Evolutionary conservation across 495 filamentous ascomycete genomes (phyloP).

Genomic region (Xylaria flabelliformis): DNA sequence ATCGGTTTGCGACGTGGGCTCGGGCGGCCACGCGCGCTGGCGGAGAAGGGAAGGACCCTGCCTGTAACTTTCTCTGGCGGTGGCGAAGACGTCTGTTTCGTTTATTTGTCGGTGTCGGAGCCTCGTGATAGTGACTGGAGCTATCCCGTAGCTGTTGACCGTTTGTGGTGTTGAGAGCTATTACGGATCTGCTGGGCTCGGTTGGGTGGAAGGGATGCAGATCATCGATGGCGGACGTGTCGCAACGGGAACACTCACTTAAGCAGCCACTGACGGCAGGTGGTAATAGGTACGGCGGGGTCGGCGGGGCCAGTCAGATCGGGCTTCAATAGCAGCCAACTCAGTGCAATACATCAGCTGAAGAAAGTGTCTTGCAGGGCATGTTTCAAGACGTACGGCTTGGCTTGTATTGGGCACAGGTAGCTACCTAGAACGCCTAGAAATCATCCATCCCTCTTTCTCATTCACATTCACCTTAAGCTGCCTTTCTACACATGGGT

Average conservation of each 20-base stretch:
- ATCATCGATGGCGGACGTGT: slow-evolving; percentile 11
- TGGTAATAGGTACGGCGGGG: neutral
- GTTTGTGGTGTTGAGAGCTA: neutral
- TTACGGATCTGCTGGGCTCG: neutral
- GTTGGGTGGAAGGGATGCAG: slow-evolving; percentile 13
- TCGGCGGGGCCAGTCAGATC: neutral
- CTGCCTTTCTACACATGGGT: neutral
- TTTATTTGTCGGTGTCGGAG: neutral
- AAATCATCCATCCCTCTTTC: too few species aligned
- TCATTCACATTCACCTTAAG: neutral
- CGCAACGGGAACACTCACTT: neutral
- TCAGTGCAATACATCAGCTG: neutral
- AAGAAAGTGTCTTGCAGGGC: neutral
- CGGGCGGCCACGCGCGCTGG: slow-evolving; percentile 16
- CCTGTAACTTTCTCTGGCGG: neutral
- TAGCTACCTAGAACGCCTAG: too few species aligned
- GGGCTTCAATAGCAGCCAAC: neutral
- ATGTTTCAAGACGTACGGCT: neutral
- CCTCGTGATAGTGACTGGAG: neutral
- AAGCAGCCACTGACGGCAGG: slow-evolving; percentile 3
- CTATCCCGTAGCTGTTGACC: neutral
- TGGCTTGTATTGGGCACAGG: too few species aligned
- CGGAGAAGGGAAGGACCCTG: slow-evolving; percentile 6
- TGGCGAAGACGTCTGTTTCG: neutral
- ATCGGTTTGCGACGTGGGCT: slow-evolving; percentile 12